Evolutionary conservation across 1,139 yeast species (phyloP), one percentile per base, ranked within the genome.

Genomic region (Taphrina wiesneri): DNA sequence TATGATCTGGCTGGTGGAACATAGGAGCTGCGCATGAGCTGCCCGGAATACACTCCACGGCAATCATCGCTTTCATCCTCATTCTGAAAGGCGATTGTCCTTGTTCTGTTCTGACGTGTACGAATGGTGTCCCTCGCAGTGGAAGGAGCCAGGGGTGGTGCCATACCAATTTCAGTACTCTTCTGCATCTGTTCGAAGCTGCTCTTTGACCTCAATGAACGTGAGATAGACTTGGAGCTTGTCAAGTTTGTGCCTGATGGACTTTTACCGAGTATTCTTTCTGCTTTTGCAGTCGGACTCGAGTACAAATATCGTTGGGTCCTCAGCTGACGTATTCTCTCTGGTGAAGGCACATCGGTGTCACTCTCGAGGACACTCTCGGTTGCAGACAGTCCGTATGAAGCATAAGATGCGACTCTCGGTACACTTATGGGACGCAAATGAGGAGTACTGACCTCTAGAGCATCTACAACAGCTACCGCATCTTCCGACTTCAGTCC

Each of bases 111-210:
- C 41, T 60, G 57, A 11, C 52, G 21, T 26, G 39, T 51, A 7
- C 65, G 39, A 11, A 54, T 13, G 13, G 65, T 54, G 36, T 62
- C 65, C 28, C 30, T 28, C 11, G 65, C 65, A 11, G 60, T 45
- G 19, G 74, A 63, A n/a, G 73, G 73, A 2, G 69, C 67, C 23
- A 41, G 26, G 4, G 65, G 65, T 66, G 65, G 65, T 9, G 60
- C 65, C 65, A 51, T 65, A 9, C 46, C 45, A 19, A 19, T 19
- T 17, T 43, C 53, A 2, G 23, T 15, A 23, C 28, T n/a, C 54
- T 49, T 49, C 4, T 13, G 60, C 6, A 43, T 13, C 13, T 43
- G 51, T 19, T 43, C 52, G 21, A 17, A 21, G 21, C 62, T 49
- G 11, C 11, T n/a, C n/a, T 49, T 28, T 4, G 53, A 46, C 28